Evolutionary conservation across 169 alveolate genomes (phyloP).

Genomic region (Cryptosporidium tyzzeri): DNA sequence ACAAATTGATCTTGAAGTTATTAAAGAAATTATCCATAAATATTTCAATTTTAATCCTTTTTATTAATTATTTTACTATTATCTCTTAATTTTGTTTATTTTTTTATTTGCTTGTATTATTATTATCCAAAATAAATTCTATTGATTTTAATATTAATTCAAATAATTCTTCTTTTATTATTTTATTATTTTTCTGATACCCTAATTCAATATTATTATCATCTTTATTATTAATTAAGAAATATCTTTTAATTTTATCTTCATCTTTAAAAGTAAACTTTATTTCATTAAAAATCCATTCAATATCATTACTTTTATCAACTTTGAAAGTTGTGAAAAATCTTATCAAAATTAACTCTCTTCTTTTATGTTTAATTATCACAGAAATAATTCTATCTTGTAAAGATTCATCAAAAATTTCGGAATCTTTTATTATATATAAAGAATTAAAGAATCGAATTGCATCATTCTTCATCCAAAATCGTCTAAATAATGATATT

Average conservation of each 20-base stretch:
- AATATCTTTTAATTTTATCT: not conserved
- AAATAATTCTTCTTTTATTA: not conserved
- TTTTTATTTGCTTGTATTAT: not conserved
- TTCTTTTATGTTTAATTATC: not conserved
- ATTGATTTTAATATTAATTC: constrained; percentile 22
- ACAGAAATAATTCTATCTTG: constrained; percentile 11
- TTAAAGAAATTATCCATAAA: constrained; percentile 17
- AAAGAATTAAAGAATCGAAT: not conserved
- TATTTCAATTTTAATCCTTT: not conserved
- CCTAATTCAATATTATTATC: not conserved
- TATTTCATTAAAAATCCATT: constrained; percentile 25
- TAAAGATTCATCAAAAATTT: not conserved
- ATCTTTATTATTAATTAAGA: not conserved
- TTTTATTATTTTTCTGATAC: not conserved
- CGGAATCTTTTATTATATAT: not conserved
- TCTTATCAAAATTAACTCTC: not conserved
- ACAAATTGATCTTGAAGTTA: not conserved
- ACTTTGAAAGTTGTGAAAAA: constrained; percentile 1
- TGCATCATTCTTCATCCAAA: constrained; percentile 12
- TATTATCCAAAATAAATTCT: constrained; percentile 6
- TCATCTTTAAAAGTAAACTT: constrained; percentile 22
- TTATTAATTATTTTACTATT: not conserved
- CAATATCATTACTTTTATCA: not conserved
- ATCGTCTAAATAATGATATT: not conserved
- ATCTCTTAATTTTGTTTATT: not conserved